Base-by-base conservation (phyloP, 202 grass and related monocot species). In the Dendrocalamus latiflorus region DNA sequence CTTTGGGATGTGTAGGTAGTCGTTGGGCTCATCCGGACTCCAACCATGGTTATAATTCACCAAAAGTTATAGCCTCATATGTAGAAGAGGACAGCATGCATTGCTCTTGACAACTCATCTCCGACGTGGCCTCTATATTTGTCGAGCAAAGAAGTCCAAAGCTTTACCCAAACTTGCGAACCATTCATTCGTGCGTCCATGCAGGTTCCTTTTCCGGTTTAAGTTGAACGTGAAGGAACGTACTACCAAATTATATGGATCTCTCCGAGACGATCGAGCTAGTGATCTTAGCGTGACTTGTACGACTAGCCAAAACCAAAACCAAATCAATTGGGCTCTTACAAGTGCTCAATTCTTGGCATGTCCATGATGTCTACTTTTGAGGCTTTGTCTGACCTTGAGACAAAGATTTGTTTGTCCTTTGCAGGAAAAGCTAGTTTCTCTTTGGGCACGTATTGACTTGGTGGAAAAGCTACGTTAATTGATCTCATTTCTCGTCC, bases 401-500 rank as follows among this genome's bases (percentile, higher is more conserved):
- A n/a, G n/a, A n/a, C n/a, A n/a, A n/a, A 45, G 69, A 73, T 74
- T 34, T 68, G 16, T 22, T 81, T 70, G 85, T 81, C 78, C n/a
- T 59, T 68, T 62, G 13, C 53, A 37, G 10, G 39, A 45, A 77
- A 71, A 51, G 83, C 30, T 63, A 62, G 54, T 9, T 43, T 25
- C 48, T 54, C 63, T 75, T 41, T 54, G 21, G n/a, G n/a, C 43
- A 24, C 69, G 33, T 72, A 73, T 82, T 83, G 81, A 75, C 70
- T 75, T 75, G 0, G 13, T 26, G 49, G 6, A 36, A 66, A 68
- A 50, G 37, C 9, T 59, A 2, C n/a, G 4, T 18, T 45, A 18
- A 42, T 54, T 36, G 7, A 60, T 82, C 13, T 18, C 38, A 8
- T 60, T 5, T 39, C 16, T 55, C 36, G 58, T 64, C 74, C 57